Conservation (phyloP, 768 basidiomycete species). For the Amanita polypyramis region DNA sequence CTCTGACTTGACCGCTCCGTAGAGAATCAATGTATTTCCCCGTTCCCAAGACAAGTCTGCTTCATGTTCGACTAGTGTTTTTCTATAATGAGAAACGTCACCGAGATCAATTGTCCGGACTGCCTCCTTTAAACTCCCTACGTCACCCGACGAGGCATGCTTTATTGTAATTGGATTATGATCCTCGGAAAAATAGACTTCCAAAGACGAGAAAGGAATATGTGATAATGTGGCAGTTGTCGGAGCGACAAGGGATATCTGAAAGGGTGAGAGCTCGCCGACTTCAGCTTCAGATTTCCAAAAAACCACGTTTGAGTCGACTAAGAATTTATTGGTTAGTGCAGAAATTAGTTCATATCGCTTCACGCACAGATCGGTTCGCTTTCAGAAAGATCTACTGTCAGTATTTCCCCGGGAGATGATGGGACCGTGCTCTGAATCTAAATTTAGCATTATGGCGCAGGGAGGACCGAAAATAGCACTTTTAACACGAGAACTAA, state of each 20-base stretch:
- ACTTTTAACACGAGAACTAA: constrained; percentile 62
- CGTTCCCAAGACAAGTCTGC: constrained; percentile 49
- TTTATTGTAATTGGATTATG: constrained; percentile 40
- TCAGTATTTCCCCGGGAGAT: constrained; percentile 40
- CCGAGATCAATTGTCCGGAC: constrained; percentile 41
- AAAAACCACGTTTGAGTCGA: constrained; percentile 58
- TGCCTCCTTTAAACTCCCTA: constrained; percentile 9
- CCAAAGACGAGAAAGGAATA: constrained; percentile 52
- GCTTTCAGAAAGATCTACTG: constrained; percentile 54
- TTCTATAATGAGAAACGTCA: constrained; percentile 16
- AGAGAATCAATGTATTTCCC: constrained; percentile 44
- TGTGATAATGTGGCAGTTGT: constrained; percentile 34
- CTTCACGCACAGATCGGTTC: constrained; percentile 46
- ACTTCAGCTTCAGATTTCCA: constrained; percentile 58
- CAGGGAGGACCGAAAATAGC: constrained; percentile 6
- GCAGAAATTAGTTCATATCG: not conserved
- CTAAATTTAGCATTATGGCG: not conserved
- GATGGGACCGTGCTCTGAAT: constrained; percentile 65
- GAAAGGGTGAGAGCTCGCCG: constrained; percentile 58
- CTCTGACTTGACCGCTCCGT: constrained; percentile 46
- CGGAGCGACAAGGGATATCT: constrained; percentile 54
- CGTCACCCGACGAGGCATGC: constrained; percentile 22
- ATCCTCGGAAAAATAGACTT: constrained; percentile 44
- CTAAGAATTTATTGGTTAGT: constrained; percentile 25
- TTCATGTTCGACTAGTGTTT: constrained; percentile 15